Conservation (phyloP, 306 rosid species). For the Gleditsia sinensis region DNA sequence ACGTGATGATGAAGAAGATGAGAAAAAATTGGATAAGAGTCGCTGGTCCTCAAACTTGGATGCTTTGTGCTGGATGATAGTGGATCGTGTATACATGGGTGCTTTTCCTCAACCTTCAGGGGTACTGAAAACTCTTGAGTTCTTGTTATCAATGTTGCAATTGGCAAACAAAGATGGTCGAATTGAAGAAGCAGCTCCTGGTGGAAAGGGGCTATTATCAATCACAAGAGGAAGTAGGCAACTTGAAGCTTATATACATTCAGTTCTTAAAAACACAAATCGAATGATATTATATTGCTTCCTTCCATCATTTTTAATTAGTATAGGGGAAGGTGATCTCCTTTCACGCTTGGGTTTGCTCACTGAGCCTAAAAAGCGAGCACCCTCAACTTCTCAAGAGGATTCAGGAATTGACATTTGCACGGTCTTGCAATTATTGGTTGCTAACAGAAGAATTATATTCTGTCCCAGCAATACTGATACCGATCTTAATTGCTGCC, state of each 20-base stretch:
- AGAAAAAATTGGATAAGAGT: slow-evolving; percentile 89
- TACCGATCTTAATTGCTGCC: slow-evolving; percentile 94
- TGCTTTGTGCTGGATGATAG: slow-evolving; percentile 94
- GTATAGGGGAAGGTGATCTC: slow-evolving; percentile 87
- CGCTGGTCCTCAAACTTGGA: slow-evolving; percentile 97
- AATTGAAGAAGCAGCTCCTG: slow-evolving; percentile 91
- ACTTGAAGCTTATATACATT: slow-evolving; percentile 93
- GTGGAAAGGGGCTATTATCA: slow-evolving; percentile 87
- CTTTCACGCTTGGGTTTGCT: slow-evolving; percentile 70
- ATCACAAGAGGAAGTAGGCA: slow-evolving; percentile 91
- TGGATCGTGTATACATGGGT: slow-evolving; percentile 97
- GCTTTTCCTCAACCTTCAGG: slow-evolving; percentile 94
- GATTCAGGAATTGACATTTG: slow-evolving; percentile 78
- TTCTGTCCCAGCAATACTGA: slow-evolving; percentile 95
- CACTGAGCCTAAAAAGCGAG: slow-evolving; percentile 67
- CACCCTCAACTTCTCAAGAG: slow-evolving; percentile 49
- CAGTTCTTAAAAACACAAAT: slow-evolving; percentile 90
- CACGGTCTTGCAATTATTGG: slow-evolving; percentile 82
- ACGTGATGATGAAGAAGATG: slow-evolving; percentile 98
- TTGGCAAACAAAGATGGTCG: slow-evolving; percentile 97
- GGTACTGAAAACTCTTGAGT: slow-evolving; percentile 87
- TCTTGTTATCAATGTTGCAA: slow-evolving; percentile 95
- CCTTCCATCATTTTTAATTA: slow-evolving; percentile 79
- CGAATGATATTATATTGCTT: slow-evolving; percentile 92
- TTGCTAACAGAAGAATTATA: slow-evolving; percentile 87